Base-by-base conservation (phyloP, 2,329 filamentous ascomycete species). In the Ophiostoma sp. region DNA sequence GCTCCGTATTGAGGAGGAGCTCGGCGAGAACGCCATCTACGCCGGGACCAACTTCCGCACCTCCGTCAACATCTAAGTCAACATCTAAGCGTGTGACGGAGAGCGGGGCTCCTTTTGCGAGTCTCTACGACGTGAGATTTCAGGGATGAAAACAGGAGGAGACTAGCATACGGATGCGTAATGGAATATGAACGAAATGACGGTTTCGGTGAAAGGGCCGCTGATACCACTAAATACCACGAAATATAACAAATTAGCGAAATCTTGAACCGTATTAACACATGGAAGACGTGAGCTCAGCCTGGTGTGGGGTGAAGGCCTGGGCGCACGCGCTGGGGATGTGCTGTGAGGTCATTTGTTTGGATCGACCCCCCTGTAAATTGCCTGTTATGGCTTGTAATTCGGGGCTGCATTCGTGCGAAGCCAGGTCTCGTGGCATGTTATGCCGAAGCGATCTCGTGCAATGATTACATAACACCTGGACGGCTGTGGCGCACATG, bases 1-100 rank as follows among this genome's bases (percentile, higher is more conserved):
- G 78, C 91, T 99, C 78, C 92, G 95, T 79, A 99, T 99, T 76
- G 95, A 99, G 88, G 95, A 99, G 85, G 95, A 99, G 87, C 90
- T 99, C 73, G 93, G 93, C 76, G 86, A 88, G 76, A 89, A 95
- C 76, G 95, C 94, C 75, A 78, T 98, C 82, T 99, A 94, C 79
- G 93, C 94, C 75, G 95, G 95, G 75, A 82, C 85, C 78, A 93
- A 92, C 78, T 99, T 98, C 92, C 91, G 94, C 84, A 93, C 83
- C 75, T 83, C 94, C 72, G 89, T 97, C 77, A 93, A 91, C 84
- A 81, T 97, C 82, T 96, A 92, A 88, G 89, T 97, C 77, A 93
- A 91, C 84, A 81, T 97, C 82, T 96, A 92, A 88, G 27, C 27
- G 27, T 64, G 63, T 47, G 36, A n/a, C n/a, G 4, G 42, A n/a